phyloP scores from a whole-genome alignment of 2,329 filamentous ascomycete genomes.

The Spiromastix sp. region DNA sequence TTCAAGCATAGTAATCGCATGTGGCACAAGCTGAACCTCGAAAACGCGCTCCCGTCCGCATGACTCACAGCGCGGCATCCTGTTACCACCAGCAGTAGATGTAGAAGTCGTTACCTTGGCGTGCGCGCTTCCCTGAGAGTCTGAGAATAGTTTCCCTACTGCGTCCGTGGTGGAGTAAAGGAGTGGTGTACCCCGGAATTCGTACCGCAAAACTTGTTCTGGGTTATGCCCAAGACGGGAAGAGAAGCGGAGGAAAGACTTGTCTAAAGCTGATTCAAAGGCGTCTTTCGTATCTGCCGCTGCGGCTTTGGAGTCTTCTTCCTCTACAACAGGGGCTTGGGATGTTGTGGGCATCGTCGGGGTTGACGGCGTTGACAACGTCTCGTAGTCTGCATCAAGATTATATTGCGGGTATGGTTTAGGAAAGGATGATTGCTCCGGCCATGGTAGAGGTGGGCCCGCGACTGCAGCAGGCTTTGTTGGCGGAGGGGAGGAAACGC shows the following conservation, averaged over 20 bases:
- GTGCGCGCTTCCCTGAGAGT: constrained; percentile 12
- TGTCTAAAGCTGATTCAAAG: constrained; percentile 66
- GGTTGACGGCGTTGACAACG: constrained; percentile 50
- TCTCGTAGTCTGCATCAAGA: constrained; percentile 88
- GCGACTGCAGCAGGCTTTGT: constrained; percentile 19
- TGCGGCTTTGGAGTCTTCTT: constrained; percentile 23
- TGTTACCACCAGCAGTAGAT: constrained; percentile 20
- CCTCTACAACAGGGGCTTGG: constrained; percentile 30
- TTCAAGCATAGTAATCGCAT: constrained; percentile 83
- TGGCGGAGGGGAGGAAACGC: constrained; percentile 35
- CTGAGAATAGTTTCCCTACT: constrained; percentile 55
- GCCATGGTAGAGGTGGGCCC: constrained; percentile 59
- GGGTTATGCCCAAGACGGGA: constrained; percentile 70
- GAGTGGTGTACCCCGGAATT: constrained; percentile 61
- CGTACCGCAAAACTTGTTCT: constrained; percentile 71
- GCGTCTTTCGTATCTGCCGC: constrained; percentile 51
- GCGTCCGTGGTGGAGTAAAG: constrained; percentile 71
- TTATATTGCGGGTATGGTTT: constrained; percentile 65
- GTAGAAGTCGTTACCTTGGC: constrained; percentile 21
- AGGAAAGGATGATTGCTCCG: constrained; percentile 53
- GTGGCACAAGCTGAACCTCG: constrained; percentile 84
- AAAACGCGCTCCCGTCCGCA: constrained; percentile 71
- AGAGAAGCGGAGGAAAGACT: constrained; percentile 69
- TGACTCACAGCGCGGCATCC: constrained; percentile 64
- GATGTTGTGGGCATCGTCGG: constrained; percentile 40